These are phyloP conservation scores for Mycena alexandri DNA, from an alignment of 768 basidiomycete genomes.

Conservation along the genomic window DNA sequence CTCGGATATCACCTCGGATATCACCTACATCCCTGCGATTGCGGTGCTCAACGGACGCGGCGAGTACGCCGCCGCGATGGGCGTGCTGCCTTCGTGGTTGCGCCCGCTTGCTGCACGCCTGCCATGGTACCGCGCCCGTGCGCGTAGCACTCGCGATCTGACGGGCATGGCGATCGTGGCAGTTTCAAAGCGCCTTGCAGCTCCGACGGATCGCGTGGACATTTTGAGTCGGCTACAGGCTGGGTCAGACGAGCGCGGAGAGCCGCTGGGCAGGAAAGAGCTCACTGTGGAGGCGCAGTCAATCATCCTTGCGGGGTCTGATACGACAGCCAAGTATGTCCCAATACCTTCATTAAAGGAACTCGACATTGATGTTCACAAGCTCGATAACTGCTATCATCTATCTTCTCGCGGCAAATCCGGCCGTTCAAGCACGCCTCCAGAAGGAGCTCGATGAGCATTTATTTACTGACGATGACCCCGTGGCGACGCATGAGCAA, in stretches of 20 bases:
- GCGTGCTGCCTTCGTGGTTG: constrained; percentile 79
- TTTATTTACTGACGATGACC: constrained; percentile 66
- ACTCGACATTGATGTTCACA: constrained; percentile 10
- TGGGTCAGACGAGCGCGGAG: constrained; percentile 82
- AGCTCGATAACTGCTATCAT: constrained; percentile 92
- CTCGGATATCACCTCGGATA: constrained; percentile 43
- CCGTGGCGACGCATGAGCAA: constrained; percentile 70
- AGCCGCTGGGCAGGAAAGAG: constrained; percentile 83
- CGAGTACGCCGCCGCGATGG: constrained; percentile 87
- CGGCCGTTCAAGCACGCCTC: constrained; percentile 73
- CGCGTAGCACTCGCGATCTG: constrained; percentile 73
- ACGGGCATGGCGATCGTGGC: constrained; percentile 85
- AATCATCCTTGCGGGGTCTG: constrained; percentile 88
- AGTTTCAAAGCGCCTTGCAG: constrained; percentile 78
- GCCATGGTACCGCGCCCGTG: constrained; percentile 81
- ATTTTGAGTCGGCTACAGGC: constrained; percentile 83
- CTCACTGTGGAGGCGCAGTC: constrained; percentile 90
- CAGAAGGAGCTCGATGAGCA: constrained; percentile 82
- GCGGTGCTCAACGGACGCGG: constrained; percentile 91
- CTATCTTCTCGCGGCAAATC: constrained; percentile 83
- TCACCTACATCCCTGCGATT: constrained; percentile 80
- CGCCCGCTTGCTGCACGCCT: constrained; percentile 68
- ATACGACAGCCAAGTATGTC: constrained; percentile 91
- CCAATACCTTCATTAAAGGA: not conserved
- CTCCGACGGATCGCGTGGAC: constrained; percentile 81